These are phyloP conservation scores for Solanum ossicruentum DNA, from an alignment of 257 asterid species.

Conservation along the genomic window DNA sequence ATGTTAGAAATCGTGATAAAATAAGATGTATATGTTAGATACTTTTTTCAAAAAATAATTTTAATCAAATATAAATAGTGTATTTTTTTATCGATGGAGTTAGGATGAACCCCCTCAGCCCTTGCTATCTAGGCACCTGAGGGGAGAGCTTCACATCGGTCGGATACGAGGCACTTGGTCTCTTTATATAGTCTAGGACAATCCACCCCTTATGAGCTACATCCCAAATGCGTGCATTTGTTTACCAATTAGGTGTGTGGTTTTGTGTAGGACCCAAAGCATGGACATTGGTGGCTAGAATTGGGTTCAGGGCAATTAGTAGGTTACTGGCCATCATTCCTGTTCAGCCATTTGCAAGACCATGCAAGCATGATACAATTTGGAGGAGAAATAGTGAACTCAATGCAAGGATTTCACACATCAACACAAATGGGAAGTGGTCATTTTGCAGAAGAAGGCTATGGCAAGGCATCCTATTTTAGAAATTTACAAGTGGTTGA, in stretches of 20 bases:
- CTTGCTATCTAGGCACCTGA: too few relatives aligned
- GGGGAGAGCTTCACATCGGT: neutral
- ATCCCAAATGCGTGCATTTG: too few relatives aligned
- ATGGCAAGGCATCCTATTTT: slow-evolving; percentile 10
- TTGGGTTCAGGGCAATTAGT: neutral
- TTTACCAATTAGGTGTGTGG: neutral
- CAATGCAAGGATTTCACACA: neutral
- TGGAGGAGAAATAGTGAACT: slow-evolving; percentile 11
- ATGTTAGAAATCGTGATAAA: too few relatives aligned
- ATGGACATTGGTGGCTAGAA: slow-evolving; percentile 9
- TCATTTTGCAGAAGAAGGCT: slow-evolving; percentile 11
- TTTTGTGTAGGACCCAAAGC: slow-evolving; percentile 2
- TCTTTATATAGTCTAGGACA: neutral
- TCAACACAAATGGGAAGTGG: slow-evolving; percentile 17
- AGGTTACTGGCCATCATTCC: slow-evolving; percentile 10
- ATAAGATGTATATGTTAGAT: too few relatives aligned
- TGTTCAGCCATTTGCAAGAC: slow-evolving; percentile 1
- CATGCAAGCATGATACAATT: slow-evolving; percentile 5
- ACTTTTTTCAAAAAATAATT: too few relatives aligned
- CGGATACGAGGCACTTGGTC: neutral
- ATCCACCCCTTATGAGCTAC: neutral
- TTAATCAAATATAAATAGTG: too few relatives aligned
- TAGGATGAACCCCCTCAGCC: too few relatives aligned
- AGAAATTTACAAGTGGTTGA: slow-evolving; percentile 9
- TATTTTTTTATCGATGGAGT: too few relatives aligned